phyloP scores from a whole-genome alignment of 192 early-diverging fungal genomes.

The Umbelopsis ramanniana region DNA sequence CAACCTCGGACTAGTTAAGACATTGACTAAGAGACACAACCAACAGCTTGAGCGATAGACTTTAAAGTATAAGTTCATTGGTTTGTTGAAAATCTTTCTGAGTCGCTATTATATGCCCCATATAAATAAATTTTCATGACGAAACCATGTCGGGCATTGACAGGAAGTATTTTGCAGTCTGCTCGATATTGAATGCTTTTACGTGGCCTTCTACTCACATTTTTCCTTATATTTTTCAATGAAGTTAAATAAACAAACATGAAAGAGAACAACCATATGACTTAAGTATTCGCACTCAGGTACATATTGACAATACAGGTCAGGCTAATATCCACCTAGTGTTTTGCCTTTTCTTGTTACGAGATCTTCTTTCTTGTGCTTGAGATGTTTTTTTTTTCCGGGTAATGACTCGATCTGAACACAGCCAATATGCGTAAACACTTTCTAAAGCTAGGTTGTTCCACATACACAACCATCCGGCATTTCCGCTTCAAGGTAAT shows the following conservation, averaged over 20 bases:
- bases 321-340: background rate
- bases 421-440: too few relatives aligned
- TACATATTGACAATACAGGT: background rate
- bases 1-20: conserved; percentile 24
- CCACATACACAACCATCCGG: background rate
- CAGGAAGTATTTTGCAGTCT: background rate
- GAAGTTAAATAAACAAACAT: too few relatives aligned
- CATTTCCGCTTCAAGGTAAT: background rate
- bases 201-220: too few relatives aligned
- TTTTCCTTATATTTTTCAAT: too few relatives aligned
- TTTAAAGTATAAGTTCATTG: conserved; percentile 3
- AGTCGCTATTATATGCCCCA: background rate
- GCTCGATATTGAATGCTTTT: background rate
- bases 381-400: background rate
- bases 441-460: too few relatives aligned
- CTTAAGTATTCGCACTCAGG: background rate
- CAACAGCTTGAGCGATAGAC: background rate
- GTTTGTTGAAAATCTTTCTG: background rate
- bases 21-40: conserved; percentile 11
- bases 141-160: conserved; percentile 7
- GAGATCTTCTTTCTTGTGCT: background rate
- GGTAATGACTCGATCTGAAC: too few relatives aligned
- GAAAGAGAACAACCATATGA: too few relatives aligned
- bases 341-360: background rate
- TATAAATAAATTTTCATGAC: conserved; percentile 9